phyloP scores from a whole-genome alignment of 1,284 basidiomycete genomes.

The Ustilago vetiveriae region DNA sequence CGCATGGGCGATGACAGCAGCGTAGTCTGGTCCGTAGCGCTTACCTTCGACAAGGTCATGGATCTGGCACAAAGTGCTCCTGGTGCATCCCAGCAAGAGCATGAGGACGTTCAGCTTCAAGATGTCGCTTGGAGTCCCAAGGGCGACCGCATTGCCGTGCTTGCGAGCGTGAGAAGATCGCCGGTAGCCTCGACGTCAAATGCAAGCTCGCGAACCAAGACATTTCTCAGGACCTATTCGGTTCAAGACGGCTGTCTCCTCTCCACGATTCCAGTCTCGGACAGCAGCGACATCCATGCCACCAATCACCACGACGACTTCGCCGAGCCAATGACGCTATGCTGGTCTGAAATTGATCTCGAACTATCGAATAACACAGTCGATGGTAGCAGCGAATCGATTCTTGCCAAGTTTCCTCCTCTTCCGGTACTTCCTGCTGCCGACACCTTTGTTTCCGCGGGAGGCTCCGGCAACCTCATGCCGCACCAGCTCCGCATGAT shows the following conservation, averaged over 20 bases:
- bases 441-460: conserved; percentile 27
- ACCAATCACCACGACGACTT: not conserved
- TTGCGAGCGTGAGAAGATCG: conserved; percentile 19
- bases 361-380: not conserved
- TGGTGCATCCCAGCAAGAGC: conserved; percentile 26
- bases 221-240: conserved; percentile 34
- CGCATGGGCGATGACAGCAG: conserved; percentile 41
- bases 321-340: conserved; percentile 4
- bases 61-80: conserved; percentile 4
- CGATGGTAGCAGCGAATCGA: conserved; percentile 15
- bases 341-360: conserved; percentile 24
- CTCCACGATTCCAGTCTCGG: conserved; percentile 20
- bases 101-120: conserved; percentile 37
- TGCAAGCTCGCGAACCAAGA: conserved; percentile 4
- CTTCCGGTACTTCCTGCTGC: conserved; percentile 26
- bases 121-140: conserved; percentile 43
- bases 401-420: conserved; percentile 23
- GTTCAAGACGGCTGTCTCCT: conserved; percentile 43
- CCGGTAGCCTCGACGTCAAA: conserved; percentile 23
- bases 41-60: conserved; percentile 34
- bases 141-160: conserved; percentile 39
- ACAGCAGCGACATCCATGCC: not conserved
- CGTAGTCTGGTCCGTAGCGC: conserved; percentile 29
- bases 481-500: conserved; percentile 48
- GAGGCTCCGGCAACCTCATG: conserved; percentile 31